phyloP scores from a whole-genome alignment of 805 yeast genomes.

The Hanseniaspora clermontiae region DNA sequence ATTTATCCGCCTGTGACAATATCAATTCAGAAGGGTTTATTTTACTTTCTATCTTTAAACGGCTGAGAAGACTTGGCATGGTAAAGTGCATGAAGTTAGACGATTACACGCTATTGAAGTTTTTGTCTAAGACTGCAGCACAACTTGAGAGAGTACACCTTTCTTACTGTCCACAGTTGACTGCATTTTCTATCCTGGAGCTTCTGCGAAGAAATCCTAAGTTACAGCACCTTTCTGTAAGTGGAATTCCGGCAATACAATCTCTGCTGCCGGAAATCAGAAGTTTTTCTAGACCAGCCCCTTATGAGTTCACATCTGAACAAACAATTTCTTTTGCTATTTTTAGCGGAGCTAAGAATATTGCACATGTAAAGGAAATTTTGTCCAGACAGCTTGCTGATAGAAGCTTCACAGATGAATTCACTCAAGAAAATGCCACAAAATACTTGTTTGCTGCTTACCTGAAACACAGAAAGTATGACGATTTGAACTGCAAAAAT shows the following conservation, averaged over 20 bases:
- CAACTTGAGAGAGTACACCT: constrained; percentile 8
- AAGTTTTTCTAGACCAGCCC: constrained; percentile 2
- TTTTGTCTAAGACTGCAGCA: constrained; percentile 1
- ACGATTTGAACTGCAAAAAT: not conserved
- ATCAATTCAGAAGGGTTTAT: not conserved
- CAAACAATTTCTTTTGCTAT: constrained; percentile 10
- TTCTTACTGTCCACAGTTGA: constrained; percentile 5
- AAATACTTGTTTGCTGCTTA: not conserved
- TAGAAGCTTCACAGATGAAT: not conserved
- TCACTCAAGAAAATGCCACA: not conserved
- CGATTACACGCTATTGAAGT: constrained; percentile 1
- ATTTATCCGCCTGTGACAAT: constrained; percentile 6
- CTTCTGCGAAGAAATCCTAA: constrained; percentile 4
- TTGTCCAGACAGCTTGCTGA: not conserved
- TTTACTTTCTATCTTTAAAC: not conserved
- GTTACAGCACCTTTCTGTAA: constrained; percentile 6
- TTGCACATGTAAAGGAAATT: not conserved
- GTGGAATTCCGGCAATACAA: constrained; percentile 7
- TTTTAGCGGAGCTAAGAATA: constrained; percentile 2
- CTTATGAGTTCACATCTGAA: constrained; percentile 4
- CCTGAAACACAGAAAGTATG: not conserved
- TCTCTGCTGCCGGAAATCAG: not conserved
- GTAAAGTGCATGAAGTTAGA: constrained; percentile 6
- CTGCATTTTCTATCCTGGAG: constrained; percentile 6
- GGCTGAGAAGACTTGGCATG: constrained; percentile 5